Evolutionary conservation across 169 alveolate species (phyloP), one percentile per base, ranked within the genome.

Genomic region (Cryptosporidium ubiquitum): DNA sequence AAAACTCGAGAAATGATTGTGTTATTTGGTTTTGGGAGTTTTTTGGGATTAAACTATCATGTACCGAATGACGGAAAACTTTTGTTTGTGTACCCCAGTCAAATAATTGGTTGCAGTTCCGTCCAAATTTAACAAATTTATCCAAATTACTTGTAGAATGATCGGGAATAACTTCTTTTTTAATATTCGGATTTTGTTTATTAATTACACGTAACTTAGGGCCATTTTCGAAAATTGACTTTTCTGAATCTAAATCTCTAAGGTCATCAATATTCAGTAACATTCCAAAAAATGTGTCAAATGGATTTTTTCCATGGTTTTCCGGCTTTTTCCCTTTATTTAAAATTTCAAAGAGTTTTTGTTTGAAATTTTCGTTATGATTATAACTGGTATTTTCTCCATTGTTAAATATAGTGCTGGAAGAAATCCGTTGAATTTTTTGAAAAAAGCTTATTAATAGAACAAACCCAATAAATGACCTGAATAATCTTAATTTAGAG

Each of bases 1-100:
- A 79, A 20, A 79, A 64, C 14, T 69, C 49, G 0, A 66, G 52
- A 39, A 79, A 79, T 12, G 74, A 60, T 61, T 64, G 55, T 2
- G 44, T 26, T 14, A 79, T 18, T 9, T 61, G 40, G 35, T 29
- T 57, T 55, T 73, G 70, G 5, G 71, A 52, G 47, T 55, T 42
- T 14, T 9, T 44, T 26, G 51, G 33, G 7, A 5, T 70, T 26
- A 42, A 26, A 23, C 14, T 70, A 23, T 20, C 23, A 23, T 3
- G 47, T n/a, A 35, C 29, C n/a, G 5, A 55, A 55, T 26, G 5
- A 10, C n/a, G 14, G 5, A 35, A 55, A 35, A 55, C 66, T 23
- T 55, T 55, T 0, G 66, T 55, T n/a, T 55, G 39, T 4, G 18
- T n/a, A 9, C 66, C 66, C 66, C 66, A 55, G 5, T 55, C 66